Conservation (phyloP, 768 basidiomycete species). For the Galerina marginata region DNA sequence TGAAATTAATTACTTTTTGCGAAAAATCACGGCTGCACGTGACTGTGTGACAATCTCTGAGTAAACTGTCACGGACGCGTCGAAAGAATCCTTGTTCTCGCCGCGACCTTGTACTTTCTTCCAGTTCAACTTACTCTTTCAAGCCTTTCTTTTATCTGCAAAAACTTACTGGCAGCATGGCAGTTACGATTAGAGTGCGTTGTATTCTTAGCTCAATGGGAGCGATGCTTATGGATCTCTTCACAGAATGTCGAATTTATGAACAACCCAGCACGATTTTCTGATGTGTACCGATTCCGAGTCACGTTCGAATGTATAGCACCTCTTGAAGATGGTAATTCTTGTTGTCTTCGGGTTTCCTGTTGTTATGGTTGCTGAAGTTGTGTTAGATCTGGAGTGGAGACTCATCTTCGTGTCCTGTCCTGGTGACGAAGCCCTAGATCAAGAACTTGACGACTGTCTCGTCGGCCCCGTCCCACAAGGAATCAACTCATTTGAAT, state of each 20-base stretch:
- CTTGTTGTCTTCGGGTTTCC: conserved; percentile 26
- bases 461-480: conserved; percentile 96
- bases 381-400: conserved; percentile 89
- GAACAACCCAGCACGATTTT: conserved; percentile 92
- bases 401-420: conserved; percentile 96
- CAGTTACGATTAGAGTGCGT: conserved; percentile 71
- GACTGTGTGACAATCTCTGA: conserved; percentile 13
- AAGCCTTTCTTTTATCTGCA: conserved; percentile 14
- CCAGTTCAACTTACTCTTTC: conserved; percentile 8
- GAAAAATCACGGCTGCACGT: conserved; percentile 14
- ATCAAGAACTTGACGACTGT: conserved; percentile 97
- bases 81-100: conserved; percentile 7
- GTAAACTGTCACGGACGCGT: conserved; percentile 26
- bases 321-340: conserved; percentile 80
- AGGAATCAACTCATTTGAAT: conserved; percentile 98
- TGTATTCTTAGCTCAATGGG: neutral
- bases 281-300: conserved; percentile 89
- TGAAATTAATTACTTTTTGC: neutral
- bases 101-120: conserved; percentile 13
- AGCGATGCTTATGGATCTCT: conserved; percentile 1
- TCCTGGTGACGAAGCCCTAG: conserved; percentile 87
- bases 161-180: conserved; percentile 44
- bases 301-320: conserved; percentile 98
- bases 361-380: neutral
- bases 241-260: conserved; percentile 84